Base-by-base conservation (phyloP, 23 red algal species). In the Pyropia yezoensis region DNA sequence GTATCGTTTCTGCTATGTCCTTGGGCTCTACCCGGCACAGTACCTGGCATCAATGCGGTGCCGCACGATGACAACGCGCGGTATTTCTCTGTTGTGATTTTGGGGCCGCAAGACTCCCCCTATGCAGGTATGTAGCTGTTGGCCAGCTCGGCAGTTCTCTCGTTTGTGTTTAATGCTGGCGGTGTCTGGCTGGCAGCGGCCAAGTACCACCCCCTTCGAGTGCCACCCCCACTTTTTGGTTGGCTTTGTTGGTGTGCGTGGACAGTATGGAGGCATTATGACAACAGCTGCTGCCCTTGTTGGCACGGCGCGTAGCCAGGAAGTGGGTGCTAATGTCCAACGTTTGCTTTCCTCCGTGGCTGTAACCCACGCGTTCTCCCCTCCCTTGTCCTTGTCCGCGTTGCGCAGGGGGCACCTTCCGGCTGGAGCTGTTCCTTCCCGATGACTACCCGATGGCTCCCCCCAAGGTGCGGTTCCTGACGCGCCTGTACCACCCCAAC, bases 401-500 rank as follows among this genome's bases (percentile, higher is more conserved):
- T 72, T 72, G n/a, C 21, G 24, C 53, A 67, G 69, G 80, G 13
- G 85, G 85, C 13, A 56, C 58, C 52, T 98, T 98, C 52, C 70
- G 76, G 39, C 75, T 98, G 33, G 94, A 98, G 66, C 88, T 98
- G 17, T 91, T 91, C 77, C 85, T 98, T 39, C 94, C 85, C 29
- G 94, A 84, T 17, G 82, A 98, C 55, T 98, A 98, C 55, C 94
- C 94, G 0, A 91, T 91, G 85, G 78, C 68, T 21, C 84, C 94
- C 21, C 94, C 94, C 21, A 80, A 85, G 34, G 87, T 90, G 30
- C 94, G 94, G 52, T 98, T 98, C 57, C 74, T 91, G 24, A 98
- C 94, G 64, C 63, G 73, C 15, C 83, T 98, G n/a, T 98, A 83
- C 72, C 94, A 98, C 59, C 94, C 94, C 14, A 98, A 98, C 80